Percentiles rank a stretch among this genome's conserved stretches.
Conservation (phyloP, 73 alveolate genomes). For the Durusdinium trenchii region DNA sequence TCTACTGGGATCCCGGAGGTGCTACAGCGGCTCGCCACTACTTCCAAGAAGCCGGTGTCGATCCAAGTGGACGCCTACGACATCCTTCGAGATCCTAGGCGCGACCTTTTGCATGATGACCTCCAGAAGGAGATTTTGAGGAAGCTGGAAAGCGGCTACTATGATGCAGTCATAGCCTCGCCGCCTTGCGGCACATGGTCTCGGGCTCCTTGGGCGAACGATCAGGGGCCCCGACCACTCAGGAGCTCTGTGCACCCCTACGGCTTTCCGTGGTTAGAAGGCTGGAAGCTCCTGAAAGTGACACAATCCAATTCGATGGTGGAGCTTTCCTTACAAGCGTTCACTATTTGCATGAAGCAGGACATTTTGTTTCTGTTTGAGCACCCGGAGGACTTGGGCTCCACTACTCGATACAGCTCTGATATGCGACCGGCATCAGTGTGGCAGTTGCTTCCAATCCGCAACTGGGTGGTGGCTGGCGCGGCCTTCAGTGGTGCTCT, state of each 20-base stretch:
- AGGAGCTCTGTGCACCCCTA: not conserved
- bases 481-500: not conserved
- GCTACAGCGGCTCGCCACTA: not conserved
- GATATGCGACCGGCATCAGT: not conserved
- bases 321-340: not conserved
- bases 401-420: not conserved
- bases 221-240: not conserved
- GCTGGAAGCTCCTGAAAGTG: not conserved
- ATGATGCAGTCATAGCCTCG: not conserved
- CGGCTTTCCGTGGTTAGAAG: not conserved
- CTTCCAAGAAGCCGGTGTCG: not conserved
- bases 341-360: not conserved
- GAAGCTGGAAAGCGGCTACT: not conserved
- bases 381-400: not conserved
- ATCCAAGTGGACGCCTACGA: not conserved
- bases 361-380: not conserved
- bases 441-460: not conserved
- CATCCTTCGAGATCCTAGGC: not conserved
- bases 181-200: not conserved
- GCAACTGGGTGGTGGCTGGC: not conserved
- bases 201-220: constrained; percentile 6
- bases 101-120: not conserved
- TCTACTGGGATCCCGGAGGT: not conserved
- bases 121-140: not conserved
- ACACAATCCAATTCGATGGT: not conserved